Evolutionary conservation across 202 grass and related monocot genomes (phyloP), one percentile per base, ranked within the genome.

Genomic region (Dendrocalamus latiflorus): DNA sequence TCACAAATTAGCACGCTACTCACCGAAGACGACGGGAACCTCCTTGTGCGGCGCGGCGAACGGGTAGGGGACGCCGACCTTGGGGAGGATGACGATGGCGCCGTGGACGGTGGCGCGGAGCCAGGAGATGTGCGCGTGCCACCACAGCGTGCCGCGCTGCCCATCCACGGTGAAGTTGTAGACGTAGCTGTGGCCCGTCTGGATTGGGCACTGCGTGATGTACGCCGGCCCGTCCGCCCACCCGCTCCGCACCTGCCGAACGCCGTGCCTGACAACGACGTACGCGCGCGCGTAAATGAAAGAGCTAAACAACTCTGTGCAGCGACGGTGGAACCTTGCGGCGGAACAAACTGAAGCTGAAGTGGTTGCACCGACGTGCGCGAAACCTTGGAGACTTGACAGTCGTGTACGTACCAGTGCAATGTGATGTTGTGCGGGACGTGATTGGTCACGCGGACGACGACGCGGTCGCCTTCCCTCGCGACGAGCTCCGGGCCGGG

Each of bases 91-190:
- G 89, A 97, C 57, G 30, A 97, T 36, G 39, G 89, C 3, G 15
- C 94, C 94, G 68, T 97, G 80, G 8, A 94, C 36, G 14, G 94
- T 93, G 43, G 91, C 65, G 4, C 94, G 89, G 11, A 94, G 74
- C 94, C 94, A 97, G 20, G 94, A 97, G 81, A 94, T 86, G 86
- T 97, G 94, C 3, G 91, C 94, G 63, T 97, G 94, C 91, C 89
- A 97, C 91, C 91, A 97, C 65, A 97, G 87, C 42, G 94, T 97
- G 77, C 94, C 94, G 68, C 88, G 86, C 81, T 97, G 94, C 16
- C 87, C 94, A 0, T 41, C 53, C 4, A 94, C 0, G 3, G 91
- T 94, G 89, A 90, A 97, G 85, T 86, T 94, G 87, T 97, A 97
- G 6, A 86, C 89, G 75, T 97, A 97, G 63, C 86, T 91, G 43